These are phyloP conservation scores for Penicillium sp. DNA, from an alignment of 2,329 filamentous ascomycete species.

Conservation along the genomic window DNA sequence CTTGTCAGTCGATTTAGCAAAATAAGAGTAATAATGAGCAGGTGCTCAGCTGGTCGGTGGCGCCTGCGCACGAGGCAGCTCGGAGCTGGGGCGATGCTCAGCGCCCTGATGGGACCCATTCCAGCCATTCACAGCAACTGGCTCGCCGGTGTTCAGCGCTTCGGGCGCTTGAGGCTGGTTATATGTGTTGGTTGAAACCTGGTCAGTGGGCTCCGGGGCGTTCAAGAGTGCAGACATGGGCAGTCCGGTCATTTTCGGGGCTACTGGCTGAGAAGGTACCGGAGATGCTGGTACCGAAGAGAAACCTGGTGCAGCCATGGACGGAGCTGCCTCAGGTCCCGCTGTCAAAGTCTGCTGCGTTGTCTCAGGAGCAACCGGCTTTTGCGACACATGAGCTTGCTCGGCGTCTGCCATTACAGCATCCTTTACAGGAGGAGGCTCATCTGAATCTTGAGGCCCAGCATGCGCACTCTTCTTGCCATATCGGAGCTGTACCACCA, in stretches of 20 bases:
- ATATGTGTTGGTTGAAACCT: neutral
- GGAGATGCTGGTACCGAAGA: neutral
- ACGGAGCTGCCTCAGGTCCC: neutral
- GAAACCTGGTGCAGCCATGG: neutral
- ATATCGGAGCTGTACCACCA: slow-evolving; percentile 73
- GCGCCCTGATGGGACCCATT: neutral
- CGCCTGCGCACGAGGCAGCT: slow-evolving; percentile 7
- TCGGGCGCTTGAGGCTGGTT: neutral
- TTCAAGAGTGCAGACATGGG: slow-evolving; percentile 4
- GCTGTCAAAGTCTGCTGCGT: neutral
- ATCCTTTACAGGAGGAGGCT: slow-evolving; percentile 25
- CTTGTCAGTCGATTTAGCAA: neutral
- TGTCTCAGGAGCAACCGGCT: slow-evolving; percentile 8
- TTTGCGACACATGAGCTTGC: slow-evolving; percentile 6
- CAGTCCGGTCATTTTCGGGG: slow-evolving; percentile 5
- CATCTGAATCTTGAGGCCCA: slow-evolving; percentile 25
- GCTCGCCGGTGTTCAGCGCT: slow-evolving; percentile 2
- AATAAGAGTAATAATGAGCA: neutral
- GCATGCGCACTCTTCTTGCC: slow-evolving; percentile 35
- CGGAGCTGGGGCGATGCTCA: slow-evolving; percentile 6
- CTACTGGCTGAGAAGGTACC: slow-evolving; percentile 5
- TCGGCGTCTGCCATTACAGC: slow-evolving; percentile 17
- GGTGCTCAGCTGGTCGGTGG: neutral
- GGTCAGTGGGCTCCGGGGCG: neutral
- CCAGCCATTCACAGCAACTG: slow-evolving; percentile 14